Evolutionary conservation across 2,329 filamentous ascomycete genomes (phyloP), one percentile per base, ranked within the genome.

Genomic region (Aureobasidium sp.): DNA sequence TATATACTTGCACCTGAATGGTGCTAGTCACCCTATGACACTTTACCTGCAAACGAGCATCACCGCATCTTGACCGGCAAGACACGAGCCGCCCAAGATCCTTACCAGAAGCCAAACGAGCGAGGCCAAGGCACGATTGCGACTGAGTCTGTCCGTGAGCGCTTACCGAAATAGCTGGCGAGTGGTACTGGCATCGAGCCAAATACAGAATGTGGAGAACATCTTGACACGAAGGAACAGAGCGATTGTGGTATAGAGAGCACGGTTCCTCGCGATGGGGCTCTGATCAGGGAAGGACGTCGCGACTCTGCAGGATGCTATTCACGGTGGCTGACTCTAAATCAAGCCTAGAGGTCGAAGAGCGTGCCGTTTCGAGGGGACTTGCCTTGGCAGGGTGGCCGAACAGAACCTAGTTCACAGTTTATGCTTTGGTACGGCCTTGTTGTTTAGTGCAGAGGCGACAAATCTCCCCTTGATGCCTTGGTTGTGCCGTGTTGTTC

Each of bases 101-200:
- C 25, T 45, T 29, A 45, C 39, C 29, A 57, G 39, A 57, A 47
- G 12, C n/a, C 41, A 42, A 36, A 47, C 31, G 29, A 58, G 15
- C 55, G 42, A 55, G 31, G 55, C 55, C 55, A 58, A 58, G 55
- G 31, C 31, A 58, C 15, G 42, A 58, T 58, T 31, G 42, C 55
- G 55, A 58, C 20, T n/a, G 39, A 48, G 42, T 42, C 17, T 25
- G 29, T 29, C 14, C 55, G 22, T 36, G 31, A 37, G 22, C n/a
- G 8, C 29, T 42, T 57, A 42, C 55, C 31, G 25, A 48, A 58
- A 48, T 58, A 58, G 55, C 22, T 20, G 25, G 44, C 25, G 25
- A n/a, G 44, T 47, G 25, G 44, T 47, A 25, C 25, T 29, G 12
- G 20, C 37, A 15, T 47, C 20, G n/a, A 39, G 20, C 42, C 55